A percentile compares a stretch with the other conserved stretches of the same genome.
Evolutionary conservation across 352 stramenopile species (phyloP).

Genomic region (Peronospora destructor): DNA sequence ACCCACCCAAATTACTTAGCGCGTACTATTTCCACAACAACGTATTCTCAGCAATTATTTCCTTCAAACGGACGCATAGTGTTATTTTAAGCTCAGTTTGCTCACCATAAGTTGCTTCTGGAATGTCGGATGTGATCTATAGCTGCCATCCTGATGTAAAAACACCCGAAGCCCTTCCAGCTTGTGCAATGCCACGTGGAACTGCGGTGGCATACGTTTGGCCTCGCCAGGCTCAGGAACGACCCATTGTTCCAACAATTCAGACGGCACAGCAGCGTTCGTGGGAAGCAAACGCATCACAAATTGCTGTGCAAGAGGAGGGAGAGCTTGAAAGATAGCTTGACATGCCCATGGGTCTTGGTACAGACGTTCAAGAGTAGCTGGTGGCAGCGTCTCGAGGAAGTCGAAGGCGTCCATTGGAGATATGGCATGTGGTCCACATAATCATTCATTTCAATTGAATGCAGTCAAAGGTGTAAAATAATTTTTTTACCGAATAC

Average conservation of each 20-base stretch:
- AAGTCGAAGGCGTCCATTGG: conserved; percentile 84
- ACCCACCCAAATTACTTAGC: conserved; percentile 62
- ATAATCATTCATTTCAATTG: too few species aligned
- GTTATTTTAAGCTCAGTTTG: neutral
- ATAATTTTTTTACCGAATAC: too few species aligned
- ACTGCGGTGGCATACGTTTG: conserved; percentile 42
- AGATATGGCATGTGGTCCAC: too few species aligned
- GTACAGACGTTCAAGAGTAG: conserved; percentile 73
- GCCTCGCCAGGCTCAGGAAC: conserved; percentile 30
- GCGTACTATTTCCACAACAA: conserved; percentile 33
- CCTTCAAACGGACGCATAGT: neutral
- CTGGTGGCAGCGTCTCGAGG: conserved; percentile 69
- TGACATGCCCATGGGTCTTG: conserved; percentile 85
- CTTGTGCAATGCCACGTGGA: conserved; percentile 47
- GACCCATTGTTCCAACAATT: conserved; percentile 65
- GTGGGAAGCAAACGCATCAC: conserved; percentile 82
- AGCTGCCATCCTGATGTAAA: conserved; percentile 32
- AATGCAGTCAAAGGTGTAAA: too few species aligned
- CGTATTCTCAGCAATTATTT: conserved; percentile 1
- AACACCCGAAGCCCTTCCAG: conserved; percentile 58
- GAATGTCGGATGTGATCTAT: conserved; percentile 48
- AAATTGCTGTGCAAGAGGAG: conserved; percentile 84
- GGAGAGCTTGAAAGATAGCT: conserved; percentile 49
- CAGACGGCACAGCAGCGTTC: conserved; percentile 38
- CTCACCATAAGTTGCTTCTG: conserved; percentile 23